Base-by-base conservation (phyloP, 1,284 basidiomycete species). In the Jaminaea rosea region DNA sequence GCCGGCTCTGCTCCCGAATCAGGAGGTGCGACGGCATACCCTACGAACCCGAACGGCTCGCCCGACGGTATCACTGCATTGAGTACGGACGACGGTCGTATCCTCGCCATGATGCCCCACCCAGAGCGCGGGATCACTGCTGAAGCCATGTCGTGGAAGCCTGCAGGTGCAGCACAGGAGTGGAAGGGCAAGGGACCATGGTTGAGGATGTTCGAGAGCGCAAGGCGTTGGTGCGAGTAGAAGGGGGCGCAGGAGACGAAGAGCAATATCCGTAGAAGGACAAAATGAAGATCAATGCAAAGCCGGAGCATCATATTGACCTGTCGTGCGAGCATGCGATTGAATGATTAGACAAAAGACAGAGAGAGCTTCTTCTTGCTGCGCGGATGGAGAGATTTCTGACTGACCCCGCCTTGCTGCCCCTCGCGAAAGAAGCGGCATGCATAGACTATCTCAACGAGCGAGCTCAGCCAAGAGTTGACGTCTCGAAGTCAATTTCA, bases 121-220 rank as follows among this genome's bases (percentile, higher is more conserved):
- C 75, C 75, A 0, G 76, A 77, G 47, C 67, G 76, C 9, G 69
- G 66, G 24, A 65, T 70, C 4, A 59, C 65, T 17, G 44, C 63
- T 24, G 55, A 62, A 19, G 61, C 72, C 27, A 75, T 76, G 62
- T 70, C 65, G 44, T 77, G 73, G 67, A 55, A 56, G 13, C 69
- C 67, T 1, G 39, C 58, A n/a, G 45, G 42, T n/a, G 58, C 58
- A 26, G 53, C 55, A 0, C 47, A 53, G 36, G 53, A 51, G 3
- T 74, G 72, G 79, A 81, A 31, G 69, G 78, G 46, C n/a, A 78
- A 80, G 44, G 92, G 90, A 1, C 93, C 93, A 1, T 98, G 93
- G 93, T 91, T 94, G 77, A 83, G 81, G 70, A 76, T 97, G 74
- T 98, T 97, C 82, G 87, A 91, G 77, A 96, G 84, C 73, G 92